Percentiles rank a stretch among this genome's conserved stretches.
phyloP scores from a whole-genome alignment of 2,329 filamentous ascomycete species.

The Chaetothyriales sp. region DNA sequence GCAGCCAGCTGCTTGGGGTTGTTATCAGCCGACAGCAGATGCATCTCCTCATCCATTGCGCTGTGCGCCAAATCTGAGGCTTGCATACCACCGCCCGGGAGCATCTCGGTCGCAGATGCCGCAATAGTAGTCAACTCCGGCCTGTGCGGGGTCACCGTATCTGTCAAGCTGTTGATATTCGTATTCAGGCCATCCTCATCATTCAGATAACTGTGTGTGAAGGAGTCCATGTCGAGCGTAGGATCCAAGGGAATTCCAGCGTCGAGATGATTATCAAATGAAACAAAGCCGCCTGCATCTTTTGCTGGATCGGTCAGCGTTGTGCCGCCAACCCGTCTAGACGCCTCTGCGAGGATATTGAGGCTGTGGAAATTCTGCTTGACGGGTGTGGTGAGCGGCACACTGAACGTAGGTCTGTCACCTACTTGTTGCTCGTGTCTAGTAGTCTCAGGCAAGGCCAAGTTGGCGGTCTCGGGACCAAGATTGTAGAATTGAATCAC shows the following conservation, averaged over 20 bases:
- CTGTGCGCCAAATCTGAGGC: background rate
- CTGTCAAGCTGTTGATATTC: slow-evolving; percentile 2
- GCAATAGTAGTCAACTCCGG: slow-evolving; percentile 34
- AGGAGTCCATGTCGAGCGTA: slow-evolving; percentile 5
- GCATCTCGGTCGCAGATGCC: slow-evolving; percentile 34
- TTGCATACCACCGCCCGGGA: slow-evolving; percentile 22
- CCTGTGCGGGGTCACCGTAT: slow-evolving; percentile 18
- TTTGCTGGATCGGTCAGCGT: slow-evolving; percentile 1
- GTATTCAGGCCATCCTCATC: slow-evolving; percentile 2
- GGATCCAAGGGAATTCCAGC: slow-evolving; percentile 6
- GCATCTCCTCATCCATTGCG: background rate
- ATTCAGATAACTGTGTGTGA: slow-evolving; percentile 2
- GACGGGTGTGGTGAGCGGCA: slow-evolving; percentile 49
- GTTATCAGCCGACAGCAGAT: background rate
- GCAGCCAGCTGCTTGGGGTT: background rate
- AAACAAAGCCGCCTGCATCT: slow-evolving; percentile 2
- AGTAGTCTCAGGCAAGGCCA: slow-evolving; percentile 4
- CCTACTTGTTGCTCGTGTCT: slow-evolving; percentile 21
- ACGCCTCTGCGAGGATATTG: slow-evolving; percentile 78
- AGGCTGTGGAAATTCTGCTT: slow-evolving; percentile 62
- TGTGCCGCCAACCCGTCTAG: slow-evolving; percentile 52
- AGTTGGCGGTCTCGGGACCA: slow-evolving; percentile 38
- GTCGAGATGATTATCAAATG: background rate
- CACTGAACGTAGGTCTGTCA: background rate
- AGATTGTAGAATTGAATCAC: slow-evolving; percentile 59